Percentiles rank a stretch among this genome's conserved stretches.
Evolutionary conservation across 73 alveolate species (phyloP).

Genomic region (Stentor roeselii): DNA sequence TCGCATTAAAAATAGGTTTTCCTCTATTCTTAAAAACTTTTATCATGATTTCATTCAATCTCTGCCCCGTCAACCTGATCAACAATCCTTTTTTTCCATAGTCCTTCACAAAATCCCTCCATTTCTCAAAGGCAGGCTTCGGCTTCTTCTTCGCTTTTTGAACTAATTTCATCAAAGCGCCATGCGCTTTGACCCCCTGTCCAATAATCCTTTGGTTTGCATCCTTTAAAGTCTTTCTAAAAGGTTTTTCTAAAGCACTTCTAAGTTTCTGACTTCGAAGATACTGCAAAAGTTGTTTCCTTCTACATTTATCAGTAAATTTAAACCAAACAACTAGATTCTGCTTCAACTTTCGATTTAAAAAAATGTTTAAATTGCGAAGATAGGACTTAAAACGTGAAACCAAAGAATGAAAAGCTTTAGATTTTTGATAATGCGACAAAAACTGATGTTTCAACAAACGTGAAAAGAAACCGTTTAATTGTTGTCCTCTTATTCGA

Average conservation of each 20-base stretch:
- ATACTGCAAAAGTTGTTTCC: background rate
- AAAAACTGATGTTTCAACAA: too few species aligned
- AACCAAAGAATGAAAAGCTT: too few species aligned
- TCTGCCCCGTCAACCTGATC: background rate
- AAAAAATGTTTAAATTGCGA: too few species aligned
- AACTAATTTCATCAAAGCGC: background rate
- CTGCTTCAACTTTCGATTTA: too few species aligned
- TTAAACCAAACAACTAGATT: too few species aligned
- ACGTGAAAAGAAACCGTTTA: too few species aligned
- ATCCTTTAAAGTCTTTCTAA: background rate
- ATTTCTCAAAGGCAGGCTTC: background rate
- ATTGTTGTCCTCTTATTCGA: too few species aligned
- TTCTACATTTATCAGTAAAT: background rate
- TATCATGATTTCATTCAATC: background rate
- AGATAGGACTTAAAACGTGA: too few species aligned
- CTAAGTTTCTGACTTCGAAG: background rate
- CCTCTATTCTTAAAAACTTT: too few species aligned
- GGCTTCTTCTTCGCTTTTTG: background rate
- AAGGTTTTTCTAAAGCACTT: background rate
- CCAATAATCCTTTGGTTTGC: background rate
- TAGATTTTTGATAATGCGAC: too few species aligned
- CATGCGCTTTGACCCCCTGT: background rate
- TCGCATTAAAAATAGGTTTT: background rate
- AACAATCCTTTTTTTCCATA: background rate
- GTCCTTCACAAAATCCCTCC: background rate